These are phyloP conservation scores for Mediolabrus comicus DNA, from an alignment of 108 stramenopile species.

Conservation along the genomic window DNA sequence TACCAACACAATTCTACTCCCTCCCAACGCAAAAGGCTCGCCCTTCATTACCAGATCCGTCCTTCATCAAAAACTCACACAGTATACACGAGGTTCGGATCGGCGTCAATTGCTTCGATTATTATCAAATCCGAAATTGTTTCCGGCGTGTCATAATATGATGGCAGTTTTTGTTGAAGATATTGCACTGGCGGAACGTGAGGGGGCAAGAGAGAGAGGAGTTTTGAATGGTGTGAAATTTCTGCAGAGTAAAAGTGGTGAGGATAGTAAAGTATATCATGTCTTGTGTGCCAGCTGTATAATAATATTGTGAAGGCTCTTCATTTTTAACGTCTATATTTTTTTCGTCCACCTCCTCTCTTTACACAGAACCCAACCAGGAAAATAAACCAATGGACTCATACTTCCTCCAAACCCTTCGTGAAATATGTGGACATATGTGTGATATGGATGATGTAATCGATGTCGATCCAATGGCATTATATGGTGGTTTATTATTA, in stretches of 20 bases:
- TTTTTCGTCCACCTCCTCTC: neutral
- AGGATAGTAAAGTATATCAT: neutral
- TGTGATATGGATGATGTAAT: constrained; percentile 48
- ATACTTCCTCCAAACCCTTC: constrained; percentile 48
- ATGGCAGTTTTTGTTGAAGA: constrained; percentile 35
- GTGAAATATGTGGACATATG: constrained; percentile 50
- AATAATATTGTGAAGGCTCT: too few species aligned
- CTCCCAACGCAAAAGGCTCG: neutral
- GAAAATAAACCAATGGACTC: constrained; percentile 27
- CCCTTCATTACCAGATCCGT: neutral
- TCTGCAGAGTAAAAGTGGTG: constrained; percentile 10
- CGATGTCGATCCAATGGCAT: constrained; percentile 46
- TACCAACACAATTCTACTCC: neutral
- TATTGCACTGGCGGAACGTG: constrained; percentile 57
- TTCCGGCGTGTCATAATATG: constrained; percentile 24
- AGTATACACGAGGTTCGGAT: constrained; percentile 26
- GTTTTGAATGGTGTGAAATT: constrained; percentile 64
- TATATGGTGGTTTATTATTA: constrained; percentile 46
- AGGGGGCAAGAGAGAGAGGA: constrained; percentile 44
- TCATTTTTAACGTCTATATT: neutral
- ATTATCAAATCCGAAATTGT: constrained; percentile 6
- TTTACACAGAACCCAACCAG: constrained; percentile 1
- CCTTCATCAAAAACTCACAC: constrained; percentile 20
- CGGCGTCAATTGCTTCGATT: constrained; percentile 31
- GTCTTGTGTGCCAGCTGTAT: neutral